These are phyloP conservation scores for Lentinula edodes DNA, from an alignment of 768 basidiomycete species.

Conservation along the genomic window DNA sequence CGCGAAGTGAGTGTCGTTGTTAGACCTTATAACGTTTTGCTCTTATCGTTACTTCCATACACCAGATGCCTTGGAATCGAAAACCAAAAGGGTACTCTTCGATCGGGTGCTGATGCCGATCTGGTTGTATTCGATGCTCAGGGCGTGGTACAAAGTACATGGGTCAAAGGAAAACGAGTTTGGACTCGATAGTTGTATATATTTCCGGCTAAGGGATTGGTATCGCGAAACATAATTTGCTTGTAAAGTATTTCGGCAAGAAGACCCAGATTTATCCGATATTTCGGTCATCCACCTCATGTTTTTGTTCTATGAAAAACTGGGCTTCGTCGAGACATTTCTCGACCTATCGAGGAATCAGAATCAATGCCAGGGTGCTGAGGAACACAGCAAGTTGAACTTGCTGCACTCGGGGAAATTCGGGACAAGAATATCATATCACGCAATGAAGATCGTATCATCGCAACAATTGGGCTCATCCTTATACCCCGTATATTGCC, in stretches of 20 bases:
- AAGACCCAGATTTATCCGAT: neutral
- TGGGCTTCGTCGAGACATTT: conserved; percentile 4
- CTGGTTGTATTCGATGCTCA: conserved; percentile 67
- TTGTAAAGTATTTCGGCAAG: neutral
- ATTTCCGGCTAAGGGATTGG: conserved; percentile 4
- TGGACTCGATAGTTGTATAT: conserved; percentile 33
- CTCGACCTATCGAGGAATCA: neutral
- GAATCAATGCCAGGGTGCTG: no score
- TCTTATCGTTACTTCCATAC: neutral
- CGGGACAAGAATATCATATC: neutral
- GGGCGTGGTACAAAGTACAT: conserved; percentile 64
- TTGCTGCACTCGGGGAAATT: neutral
- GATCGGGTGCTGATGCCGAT: conserved; percentile 84
- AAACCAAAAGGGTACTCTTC: conserved; percentile 73
- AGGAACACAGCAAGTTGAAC: no score
- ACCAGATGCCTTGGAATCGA: conserved; percentile 72
- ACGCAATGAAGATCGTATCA: neutral
- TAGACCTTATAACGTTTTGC: neutral
- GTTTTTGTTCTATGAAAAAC: conserved; percentile 12
- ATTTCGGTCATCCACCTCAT: neutral
- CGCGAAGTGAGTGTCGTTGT: conserved; percentile 48
- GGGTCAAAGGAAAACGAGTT: conserved; percentile 72
- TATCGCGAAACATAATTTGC: neutral
- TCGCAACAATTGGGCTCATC: neutral
- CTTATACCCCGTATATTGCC: neutral